A percentile compares a stretch with the other conserved stretches of the same genome.
These are phyloP conservation scores for Parietaria judaica DNA, from an alignment of 306 rosid genomes.

Conservation along the genomic window DNA sequence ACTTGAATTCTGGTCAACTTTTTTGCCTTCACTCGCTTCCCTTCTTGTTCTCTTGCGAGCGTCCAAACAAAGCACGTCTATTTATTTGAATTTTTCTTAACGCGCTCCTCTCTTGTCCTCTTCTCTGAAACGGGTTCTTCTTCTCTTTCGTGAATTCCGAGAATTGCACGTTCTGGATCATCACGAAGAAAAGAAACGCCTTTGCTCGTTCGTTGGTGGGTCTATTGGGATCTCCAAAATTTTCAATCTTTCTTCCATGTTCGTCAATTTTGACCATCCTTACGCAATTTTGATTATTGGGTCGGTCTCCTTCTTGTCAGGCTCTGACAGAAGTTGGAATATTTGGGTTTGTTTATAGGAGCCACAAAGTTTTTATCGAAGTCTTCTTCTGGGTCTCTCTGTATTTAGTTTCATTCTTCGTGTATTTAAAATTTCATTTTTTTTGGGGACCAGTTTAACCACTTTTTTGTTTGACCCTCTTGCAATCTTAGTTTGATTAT, in stretches of 20 bases:
- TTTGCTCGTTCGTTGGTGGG: conserved; percentile 2
- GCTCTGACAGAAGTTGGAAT: conserved; percentile 12
- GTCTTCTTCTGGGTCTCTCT: conserved; percentile 20
- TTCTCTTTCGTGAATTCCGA: background rate
- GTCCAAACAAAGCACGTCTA: background rate
- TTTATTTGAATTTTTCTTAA: conserved; percentile 4
- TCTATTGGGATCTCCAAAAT: conserved; percentile 39
- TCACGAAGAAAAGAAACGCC: background rate
- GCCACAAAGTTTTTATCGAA: background rate
- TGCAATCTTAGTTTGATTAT: conserved; percentile 10
- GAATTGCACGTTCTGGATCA: conserved; percentile 9
- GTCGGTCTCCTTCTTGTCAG: conserved; percentile 19
- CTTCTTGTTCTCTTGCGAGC: background rate
- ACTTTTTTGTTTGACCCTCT: conserved; percentile 18
- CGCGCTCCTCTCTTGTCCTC: background rate
- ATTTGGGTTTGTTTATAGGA: background rate
- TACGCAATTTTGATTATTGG: conserved; percentile 3
- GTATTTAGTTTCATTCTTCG: conserved; percentile 28
- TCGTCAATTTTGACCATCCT: background rate
- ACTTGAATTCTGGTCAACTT: conserved; percentile 10
- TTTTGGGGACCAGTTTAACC: conserved; percentile 16
- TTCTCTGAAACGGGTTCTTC: background rate
- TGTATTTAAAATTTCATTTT: conserved; percentile 16
- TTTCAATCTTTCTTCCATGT: background rate
- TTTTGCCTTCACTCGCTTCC: background rate